Conservation (phyloP, 345 rosid genomes). For the Angophora floribunda region DNA sequence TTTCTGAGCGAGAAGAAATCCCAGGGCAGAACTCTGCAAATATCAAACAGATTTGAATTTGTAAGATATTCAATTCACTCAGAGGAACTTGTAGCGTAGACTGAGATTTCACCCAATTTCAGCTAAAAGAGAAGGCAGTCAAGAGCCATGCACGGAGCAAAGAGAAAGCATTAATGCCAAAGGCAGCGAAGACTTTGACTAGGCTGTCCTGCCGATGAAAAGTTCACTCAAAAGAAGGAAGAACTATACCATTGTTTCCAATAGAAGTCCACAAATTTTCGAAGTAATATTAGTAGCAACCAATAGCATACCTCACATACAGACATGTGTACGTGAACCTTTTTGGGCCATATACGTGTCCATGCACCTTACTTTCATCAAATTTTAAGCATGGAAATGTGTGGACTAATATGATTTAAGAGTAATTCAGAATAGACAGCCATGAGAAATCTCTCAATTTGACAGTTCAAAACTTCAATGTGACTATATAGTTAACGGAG, state of each 20-base stretch:
- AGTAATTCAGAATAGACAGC: neutral
- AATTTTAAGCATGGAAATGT: neutral
- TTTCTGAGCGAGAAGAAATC: constrained; percentile 89
- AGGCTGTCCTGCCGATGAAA: neutral
- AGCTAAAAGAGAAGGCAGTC: neutral
- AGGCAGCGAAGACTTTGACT: neutral
- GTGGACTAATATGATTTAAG: neutral
- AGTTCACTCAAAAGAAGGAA: neutral
- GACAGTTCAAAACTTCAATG: neutral
- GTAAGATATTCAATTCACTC: neutral
- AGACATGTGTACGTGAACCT: neutral
- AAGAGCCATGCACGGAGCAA: neutral
- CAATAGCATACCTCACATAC: neutral
- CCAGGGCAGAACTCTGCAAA: constrained; percentile 90
- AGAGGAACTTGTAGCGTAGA: neutral
- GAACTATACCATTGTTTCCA: neutral
- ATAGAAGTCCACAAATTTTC: neutral
- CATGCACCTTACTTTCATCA: neutral
- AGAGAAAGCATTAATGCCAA: neutral
- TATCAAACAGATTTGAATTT: neutral
- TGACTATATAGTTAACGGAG: neutral
- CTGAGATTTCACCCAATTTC: neutral
- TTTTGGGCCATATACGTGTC: neutral
- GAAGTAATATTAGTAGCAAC: neutral
- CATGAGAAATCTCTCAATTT: neutral